Evolutionary conservation across 1,284 basidiomycete species (phyloP), one percentile per base, ranked within the genome.

Genomic region (Mycena sp.): DNA sequence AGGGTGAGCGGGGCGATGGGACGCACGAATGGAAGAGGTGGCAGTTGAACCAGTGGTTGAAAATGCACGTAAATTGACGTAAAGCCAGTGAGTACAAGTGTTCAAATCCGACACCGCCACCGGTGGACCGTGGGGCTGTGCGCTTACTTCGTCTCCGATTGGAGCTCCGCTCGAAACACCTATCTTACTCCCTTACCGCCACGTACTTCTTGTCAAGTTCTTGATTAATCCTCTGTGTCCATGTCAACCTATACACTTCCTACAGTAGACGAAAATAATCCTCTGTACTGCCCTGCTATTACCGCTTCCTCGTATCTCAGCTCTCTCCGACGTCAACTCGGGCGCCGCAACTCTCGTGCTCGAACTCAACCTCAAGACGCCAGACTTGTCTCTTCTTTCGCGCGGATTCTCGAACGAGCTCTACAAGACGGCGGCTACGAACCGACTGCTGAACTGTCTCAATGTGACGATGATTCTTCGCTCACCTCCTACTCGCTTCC

Each of bases 241-340:
- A 55, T 55, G 40, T 16, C 54, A 28, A 23, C 38, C 44, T 58
- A 53, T 49, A 14, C 61, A 28, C 58, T 61, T 43, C 77, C 78
- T 60, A 59, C 72, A 26, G 65, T 79, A 38, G 78, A 79, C 66
- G 71, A 75, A 25, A 70, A 78, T 29, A 81, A 82, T 58, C 81
- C 81, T 14, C 70, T 81, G 19, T 82, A 82, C 65, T 81, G 80
- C 57, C 83, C 83, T 17, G 69, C 76, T 35, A 66, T 84, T 9
- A 71, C 81, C 60, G 81, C 81, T n/a, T 69, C 74, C 48, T 68
- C 74, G 19, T 85, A 80, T 68, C 72, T 84, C 52, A 72, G 78
- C 56, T 75, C 70, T 35, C 69, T 82, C 25, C 76, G 73, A 38
- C 64, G 61, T 14, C 71, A 72, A 64, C 49, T 35, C 46, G 58